phyloP scores from a whole-genome alignment of 2,329 filamentous ascomycete genomes.

The Cercospora sojina region DNA sequence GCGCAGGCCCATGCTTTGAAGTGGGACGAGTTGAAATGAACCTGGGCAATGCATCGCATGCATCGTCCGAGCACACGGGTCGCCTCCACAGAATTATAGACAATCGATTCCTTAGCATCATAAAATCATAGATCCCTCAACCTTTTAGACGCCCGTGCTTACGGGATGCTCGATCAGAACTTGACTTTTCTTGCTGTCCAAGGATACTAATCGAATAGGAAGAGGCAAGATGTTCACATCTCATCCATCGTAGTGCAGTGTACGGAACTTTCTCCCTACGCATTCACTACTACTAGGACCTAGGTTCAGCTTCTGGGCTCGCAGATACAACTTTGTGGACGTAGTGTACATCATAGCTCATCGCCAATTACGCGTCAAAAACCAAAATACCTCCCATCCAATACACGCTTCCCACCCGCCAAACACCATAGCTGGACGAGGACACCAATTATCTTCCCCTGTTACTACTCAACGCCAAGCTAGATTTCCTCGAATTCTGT shows the following conservation, averaged over 20 bases:
- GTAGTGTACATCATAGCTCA: background rate
- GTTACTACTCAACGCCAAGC: background rate
- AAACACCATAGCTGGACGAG: background rate
- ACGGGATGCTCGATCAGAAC: background rate
- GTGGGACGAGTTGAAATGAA: background rate
- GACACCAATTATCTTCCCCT: background rate
- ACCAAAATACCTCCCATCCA: background rate
- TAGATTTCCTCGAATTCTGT: background rate
- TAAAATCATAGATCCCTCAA: background rate
- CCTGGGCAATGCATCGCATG: background rate
- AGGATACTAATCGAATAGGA: background rate
- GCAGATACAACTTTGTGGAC: background rate
- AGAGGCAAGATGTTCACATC: background rate
- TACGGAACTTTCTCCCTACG: background rate
- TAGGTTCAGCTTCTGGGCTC: background rate
- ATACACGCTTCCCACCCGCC: background rate
- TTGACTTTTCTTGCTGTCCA: background rate
- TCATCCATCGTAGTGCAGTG: background rate
- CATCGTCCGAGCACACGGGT: background rate
- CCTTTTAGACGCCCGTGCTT: background rate
- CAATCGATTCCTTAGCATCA: background rate
- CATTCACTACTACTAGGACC: background rate
- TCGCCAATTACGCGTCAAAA: background rate
- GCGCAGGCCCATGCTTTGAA: background rate
- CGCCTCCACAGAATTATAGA: background rate